Percentiles rank a stretch among this genome's conserved stretches.
Conservation (phyloP, 768 basidiomycete genomes). For the Asterophora parasitica region DNA sequence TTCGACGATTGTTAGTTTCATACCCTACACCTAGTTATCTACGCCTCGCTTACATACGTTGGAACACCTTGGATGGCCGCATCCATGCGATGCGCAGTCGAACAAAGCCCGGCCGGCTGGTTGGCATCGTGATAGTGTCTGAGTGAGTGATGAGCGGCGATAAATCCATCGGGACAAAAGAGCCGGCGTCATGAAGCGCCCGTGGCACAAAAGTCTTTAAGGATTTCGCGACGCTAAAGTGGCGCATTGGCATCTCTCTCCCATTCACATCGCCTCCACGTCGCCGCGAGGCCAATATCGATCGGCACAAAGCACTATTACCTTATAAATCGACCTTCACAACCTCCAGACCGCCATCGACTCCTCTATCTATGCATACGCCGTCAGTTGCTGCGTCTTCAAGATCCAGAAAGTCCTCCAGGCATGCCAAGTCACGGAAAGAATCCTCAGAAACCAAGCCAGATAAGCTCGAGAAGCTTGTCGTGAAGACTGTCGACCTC, state of each 20-base stretch:
- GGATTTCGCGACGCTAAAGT: conserved; percentile 12
- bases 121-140: conserved; percentile 12
- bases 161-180: conserved; percentile 9
- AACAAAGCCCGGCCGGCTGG: conserved; percentile 12
- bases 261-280: conserved; percentile 21
- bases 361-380: conserved; percentile 13
- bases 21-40: conserved; percentile 17
- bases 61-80: conserved; percentile 9
- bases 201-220: conserved; percentile 5
- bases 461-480: conserved; percentile 14
- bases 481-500: conserved; percentile 10
- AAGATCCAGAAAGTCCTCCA: conserved; percentile 15
- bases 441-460: conserved; percentile 1
- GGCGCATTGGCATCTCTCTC: conserved; percentile 15
- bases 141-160: conserved; percentile 2
- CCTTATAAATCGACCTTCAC: conserved; percentile 3
- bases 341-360: conserved; percentile 1
- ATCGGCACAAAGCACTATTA: conserved; percentile 7
- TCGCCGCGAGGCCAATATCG: conserved; percentile 21
- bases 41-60: conserved; percentile 9
- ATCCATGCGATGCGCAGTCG: conserved; percentile 3
- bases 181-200: conserved; percentile 10
- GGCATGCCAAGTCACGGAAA: conserved; percentile 4
- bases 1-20: conserved; percentile 12
- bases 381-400: conserved; percentile 15